Evolutionary conservation across 768 basidiomycete species (phyloP), one percentile per base, ranked within the genome.

Genomic region (Tylopilus sp.): DNA sequence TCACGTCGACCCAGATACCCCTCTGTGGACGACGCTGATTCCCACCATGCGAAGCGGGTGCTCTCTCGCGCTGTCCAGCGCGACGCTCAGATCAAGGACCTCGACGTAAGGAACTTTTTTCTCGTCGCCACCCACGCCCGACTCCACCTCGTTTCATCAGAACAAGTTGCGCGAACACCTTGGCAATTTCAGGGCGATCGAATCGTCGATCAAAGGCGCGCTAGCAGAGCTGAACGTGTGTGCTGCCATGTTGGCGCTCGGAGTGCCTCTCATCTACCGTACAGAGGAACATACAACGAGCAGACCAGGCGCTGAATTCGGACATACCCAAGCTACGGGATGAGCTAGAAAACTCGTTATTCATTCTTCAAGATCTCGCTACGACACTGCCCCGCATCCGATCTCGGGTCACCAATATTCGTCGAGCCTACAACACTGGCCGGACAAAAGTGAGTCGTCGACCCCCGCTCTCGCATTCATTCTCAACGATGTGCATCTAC

Each of bases 161-260:
- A 76, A 76, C 47, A 82, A 79, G 63, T 77, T 91, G 22, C 78
- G 84, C 36, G 83, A 87, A 59, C 80, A 84, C 63, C 72, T 90
- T 50, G 84, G 84, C 61, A 89, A 89, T 63, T 89, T 88, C 50
- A 75, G 85, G 49, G 83, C 85, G 17, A 83, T 90, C 55, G 86
- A 90, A 58, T 78, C 79, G 55, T 77, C 83, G 24, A 75, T 90
- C 30, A 82, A 83, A 56, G 86, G 87, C 48, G 80, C 85, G 5
- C 78, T 82, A 49, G 75, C 71, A 56, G 78, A 77, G 44, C 73
- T 90, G 29, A 80, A 84, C 63, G 89, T 85, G 30, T 68, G 55
- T 60, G 28, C 25, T 16, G n/a, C 12, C 22, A 9, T n/a, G 16
- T 9, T 34, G 16, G 16, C 45, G 16, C 22, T 36, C 30, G 37